Conservation (phyloP, 371 early-diverging fungal genomes). For the Apophysomyces elegans region DNA sequence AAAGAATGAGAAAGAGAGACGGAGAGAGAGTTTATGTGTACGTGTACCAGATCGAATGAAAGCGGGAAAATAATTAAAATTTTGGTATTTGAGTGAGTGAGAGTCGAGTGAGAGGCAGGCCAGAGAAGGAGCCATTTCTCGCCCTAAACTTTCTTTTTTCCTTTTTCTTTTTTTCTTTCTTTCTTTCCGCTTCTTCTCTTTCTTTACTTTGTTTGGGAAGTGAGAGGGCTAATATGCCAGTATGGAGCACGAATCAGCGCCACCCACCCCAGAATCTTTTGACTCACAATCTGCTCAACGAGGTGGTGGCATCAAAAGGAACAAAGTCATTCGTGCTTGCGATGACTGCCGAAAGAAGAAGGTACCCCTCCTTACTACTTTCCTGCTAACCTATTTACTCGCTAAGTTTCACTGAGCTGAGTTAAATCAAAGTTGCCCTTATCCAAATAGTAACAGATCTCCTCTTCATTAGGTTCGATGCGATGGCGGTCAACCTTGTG, state of each 20-base stretch:
- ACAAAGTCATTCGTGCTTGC: slow-evolving; percentile 55
- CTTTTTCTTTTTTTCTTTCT: slow-evolving; percentile 8
- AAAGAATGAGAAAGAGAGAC: background rate
- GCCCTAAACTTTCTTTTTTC: slow-evolving; percentile 16
- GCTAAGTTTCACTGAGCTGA: slow-evolving; percentile 46
- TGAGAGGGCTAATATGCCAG: slow-evolving; percentile 7
- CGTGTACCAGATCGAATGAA: background rate
- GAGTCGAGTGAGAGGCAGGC: background rate
- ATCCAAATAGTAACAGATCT: background rate
- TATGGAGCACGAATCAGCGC: slow-evolving; percentile 11
- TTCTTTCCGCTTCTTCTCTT: background rate
- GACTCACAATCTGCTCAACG: slow-evolving; percentile 8
- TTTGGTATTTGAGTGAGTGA: background rate
- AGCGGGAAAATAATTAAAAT: background rate
- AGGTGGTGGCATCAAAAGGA: slow-evolving; percentile 37
- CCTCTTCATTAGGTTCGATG: slow-evolving; percentile 41
- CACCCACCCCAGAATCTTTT: slow-evolving; percentile 10
- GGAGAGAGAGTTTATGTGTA: too few relatives aligned
- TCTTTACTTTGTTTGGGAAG: slow-evolving; percentile 3
- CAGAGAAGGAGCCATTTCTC: background rate
- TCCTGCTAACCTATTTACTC: slow-evolving; percentile 2
- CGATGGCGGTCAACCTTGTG: slow-evolving; percentile 55
- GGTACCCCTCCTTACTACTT: slow-evolving; percentile 24
- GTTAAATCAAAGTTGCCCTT: background rate
- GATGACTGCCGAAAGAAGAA: slow-evolving; percentile 56